Evolutionary conservation across 2,329 filamentous ascomycete genomes (phyloP), one percentile per base, ranked within the genome.

Genomic region (Cylindrodendrum hubeiense): DNA sequence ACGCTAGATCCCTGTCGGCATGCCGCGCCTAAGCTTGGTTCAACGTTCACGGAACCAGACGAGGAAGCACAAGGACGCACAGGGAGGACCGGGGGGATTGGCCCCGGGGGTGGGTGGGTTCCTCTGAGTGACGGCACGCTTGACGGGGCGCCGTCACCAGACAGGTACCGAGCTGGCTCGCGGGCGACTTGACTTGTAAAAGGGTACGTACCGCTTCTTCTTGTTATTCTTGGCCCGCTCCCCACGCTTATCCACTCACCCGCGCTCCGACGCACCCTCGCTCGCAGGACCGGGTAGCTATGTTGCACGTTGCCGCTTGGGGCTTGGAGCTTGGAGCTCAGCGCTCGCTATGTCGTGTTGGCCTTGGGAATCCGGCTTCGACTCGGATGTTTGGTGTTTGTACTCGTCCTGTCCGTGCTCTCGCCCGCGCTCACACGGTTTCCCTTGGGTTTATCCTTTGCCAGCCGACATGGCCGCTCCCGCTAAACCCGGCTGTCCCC

Each of bases 21-120:
- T 74, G 64, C 68, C 72, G 72, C 72, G 72, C 52, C 72, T 74
- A 74, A 74, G 72, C 70, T 74, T 74, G 71, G 72, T 74, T 74
- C 72, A 74, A 75, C 72, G 72, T 75, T 63, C 71, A 63, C 71
- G 62, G 68, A 72, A 65, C 53, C 49, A 69, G 63, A 67, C 55
- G 66, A 63, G 52, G 43, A 51, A 58, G 70, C 66, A 66, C 60
- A 67, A 58, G 60, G 41, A 37, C 54, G 55, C 60, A 50, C 61
- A 64, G 61, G 61, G 55, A 54, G 24, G 49, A 43, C 59, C 60
- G 60, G 66, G 70, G 70, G 63, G 66, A 41, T 55, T 49, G 24
- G 41, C 41, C 9, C 47, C 46, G 13, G 26, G 30, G 41, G 39
- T 44, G 60, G 28, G 33, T 52, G 60, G 39, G 41, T 53, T 63